Percentiles rank a stretch among this genome's conserved stretches.
Conservation (phyloP, 306 rosid genomes). For the Mimosa pudica region DNA sequence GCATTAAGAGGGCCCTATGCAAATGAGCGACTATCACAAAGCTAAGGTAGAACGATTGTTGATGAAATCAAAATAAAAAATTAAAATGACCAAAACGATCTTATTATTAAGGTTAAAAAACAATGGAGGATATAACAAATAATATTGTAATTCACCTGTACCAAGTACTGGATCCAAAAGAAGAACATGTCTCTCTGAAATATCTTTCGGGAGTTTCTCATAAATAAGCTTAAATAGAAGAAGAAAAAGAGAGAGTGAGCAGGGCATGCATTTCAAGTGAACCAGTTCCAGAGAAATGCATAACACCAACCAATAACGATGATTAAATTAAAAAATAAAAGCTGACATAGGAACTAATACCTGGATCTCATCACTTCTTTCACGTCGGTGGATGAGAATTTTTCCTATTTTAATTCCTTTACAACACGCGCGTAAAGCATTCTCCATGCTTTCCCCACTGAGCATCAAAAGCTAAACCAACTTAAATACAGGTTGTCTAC, state of each 20-base stretch:
- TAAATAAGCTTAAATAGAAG: slow-evolving; percentile 67
- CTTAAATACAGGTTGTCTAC: not conserved
- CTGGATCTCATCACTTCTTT: slow-evolving; percentile 68
- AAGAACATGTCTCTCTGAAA: slow-evolving; percentile 93
- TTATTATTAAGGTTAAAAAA: not conserved
- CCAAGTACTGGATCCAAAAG: slow-evolving; percentile 94
- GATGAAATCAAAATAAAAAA: not conserved
- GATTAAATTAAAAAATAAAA: not conserved
- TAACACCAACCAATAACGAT: not conserved
- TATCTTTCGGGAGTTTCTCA: slow-evolving; percentile 92
- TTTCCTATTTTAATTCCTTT: slow-evolving; percentile 96
- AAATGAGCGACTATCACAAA: slow-evolving; percentile 15
- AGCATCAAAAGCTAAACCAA: slow-evolving; percentile 20
- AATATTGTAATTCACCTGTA: slow-evolving; percentile 58
- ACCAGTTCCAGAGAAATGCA: slow-evolving; percentile 14
- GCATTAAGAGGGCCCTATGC: not conserved
- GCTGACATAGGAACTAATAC: slow-evolving; percentile 18
- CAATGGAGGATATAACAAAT: not conserved
- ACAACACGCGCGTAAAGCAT: slow-evolving; percentile 91
- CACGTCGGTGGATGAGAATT: slow-evolving; percentile 77
- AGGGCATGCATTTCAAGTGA: slow-evolving; percentile 8
- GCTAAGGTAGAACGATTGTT: not conserved
- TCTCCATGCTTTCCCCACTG: slow-evolving; percentile 99
- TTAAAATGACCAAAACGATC: not conserved
- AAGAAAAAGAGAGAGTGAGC: not conserved